A percentile compares a stretch with the other conserved stretches of the same genome.
Conservation (phyloP, 352 stramenopile species). For the Phytopythium vexans region DNA sequence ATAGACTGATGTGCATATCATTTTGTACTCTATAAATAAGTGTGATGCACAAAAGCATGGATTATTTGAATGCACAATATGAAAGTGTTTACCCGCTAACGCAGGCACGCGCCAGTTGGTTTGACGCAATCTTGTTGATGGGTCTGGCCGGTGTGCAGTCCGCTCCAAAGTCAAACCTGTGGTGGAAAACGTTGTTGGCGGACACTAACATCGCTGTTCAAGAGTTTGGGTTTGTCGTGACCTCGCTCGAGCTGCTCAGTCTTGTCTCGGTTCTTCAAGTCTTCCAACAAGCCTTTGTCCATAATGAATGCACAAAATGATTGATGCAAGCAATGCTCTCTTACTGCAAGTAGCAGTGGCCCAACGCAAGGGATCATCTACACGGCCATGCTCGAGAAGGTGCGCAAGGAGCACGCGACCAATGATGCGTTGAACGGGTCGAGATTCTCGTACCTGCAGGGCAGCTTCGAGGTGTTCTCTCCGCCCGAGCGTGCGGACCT, state of each 20-base stretch:
- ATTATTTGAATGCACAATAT: too few species aligned
- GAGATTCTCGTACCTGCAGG: slow-evolving; percentile 42
- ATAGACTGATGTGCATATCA: too few species aligned
- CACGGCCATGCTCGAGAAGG: slow-evolving; percentile 48
- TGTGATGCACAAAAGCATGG: too few species aligned
- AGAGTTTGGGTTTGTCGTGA: slow-evolving; percentile 45
- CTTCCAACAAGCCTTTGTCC: too few species aligned
- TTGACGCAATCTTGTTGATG: too few species aligned
- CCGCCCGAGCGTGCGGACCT: slow-evolving; percentile 41
- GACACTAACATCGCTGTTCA: slow-evolving; percentile 66
- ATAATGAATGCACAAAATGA: too few species aligned
- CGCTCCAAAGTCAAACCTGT: too few species aligned
- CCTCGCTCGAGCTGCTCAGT: slow-evolving; percentile 56
- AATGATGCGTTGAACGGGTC: slow-evolving; percentile 16
- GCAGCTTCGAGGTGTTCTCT: slow-evolving; percentile 53
- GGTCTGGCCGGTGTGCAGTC: too few species aligned
- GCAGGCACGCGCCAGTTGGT: too few species aligned
- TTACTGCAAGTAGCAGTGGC: slow-evolving; percentile 39
- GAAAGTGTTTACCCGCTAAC: too few species aligned
- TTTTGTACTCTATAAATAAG: too few species aligned
- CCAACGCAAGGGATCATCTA: slow-evolving; percentile 49
- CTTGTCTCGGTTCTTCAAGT: slow-evolving; percentile 26
- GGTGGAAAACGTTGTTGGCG: slow-evolving; percentile 52
- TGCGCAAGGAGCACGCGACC: slow-evolving; percentile 29
- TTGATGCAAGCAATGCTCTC: too few species aligned